A percentile compares a stretch with the other conserved stretches of the same genome.
Conservation (phyloP, 2,329 filamentous ascomycete species). For the Arthrocladium fulminans region DNA sequence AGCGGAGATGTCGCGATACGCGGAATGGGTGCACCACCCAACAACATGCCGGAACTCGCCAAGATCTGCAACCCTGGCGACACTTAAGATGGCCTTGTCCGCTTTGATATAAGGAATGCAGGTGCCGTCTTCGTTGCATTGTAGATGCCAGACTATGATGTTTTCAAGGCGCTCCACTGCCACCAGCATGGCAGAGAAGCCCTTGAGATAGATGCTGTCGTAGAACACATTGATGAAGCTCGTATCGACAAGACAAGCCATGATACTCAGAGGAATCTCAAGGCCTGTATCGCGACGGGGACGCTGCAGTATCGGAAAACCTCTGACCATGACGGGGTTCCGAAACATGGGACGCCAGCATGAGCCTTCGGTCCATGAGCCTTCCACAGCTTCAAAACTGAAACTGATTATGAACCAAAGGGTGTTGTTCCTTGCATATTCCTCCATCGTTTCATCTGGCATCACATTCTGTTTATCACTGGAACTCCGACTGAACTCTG, state of each 20-base stretch:
- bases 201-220: constrained; percentile 28
- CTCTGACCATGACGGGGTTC: constrained; percentile 25
- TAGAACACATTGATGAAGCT: constrained; percentile 22
- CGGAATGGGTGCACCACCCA: constrained; percentile 26
- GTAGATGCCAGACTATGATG: constrained; percentile 28
- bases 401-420: constrained; percentile 11
- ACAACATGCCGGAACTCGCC: constrained; percentile 26
- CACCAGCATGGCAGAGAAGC: constrained; percentile 29
- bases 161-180: constrained; percentile 17
- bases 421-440: too few relatives aligned
- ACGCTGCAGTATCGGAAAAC: constrained; percentile 25
- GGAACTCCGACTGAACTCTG: not conserved
- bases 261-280: constrained; percentile 27
- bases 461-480: too few relatives aligned
- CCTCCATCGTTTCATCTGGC: too few relatives aligned
- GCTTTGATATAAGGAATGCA: constrained; percentile 25
- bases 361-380: constrained; percentile 11
- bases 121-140: constrained; percentile 19
- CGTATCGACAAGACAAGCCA: constrained; percentile 20
- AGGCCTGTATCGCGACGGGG: constrained; percentile 22
- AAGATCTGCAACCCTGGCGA: constrained; percentile 10
- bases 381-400: constrained; percentile 3
- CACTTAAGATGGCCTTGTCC: not conserved
- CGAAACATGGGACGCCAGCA: constrained; percentile 29
- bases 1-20: not conserved